These are phyloP conservation scores for Verticillium longisporum DNA, from an alignment of 2,329 filamentous ascomycete genomes.

Conservation along the genomic window DNA sequence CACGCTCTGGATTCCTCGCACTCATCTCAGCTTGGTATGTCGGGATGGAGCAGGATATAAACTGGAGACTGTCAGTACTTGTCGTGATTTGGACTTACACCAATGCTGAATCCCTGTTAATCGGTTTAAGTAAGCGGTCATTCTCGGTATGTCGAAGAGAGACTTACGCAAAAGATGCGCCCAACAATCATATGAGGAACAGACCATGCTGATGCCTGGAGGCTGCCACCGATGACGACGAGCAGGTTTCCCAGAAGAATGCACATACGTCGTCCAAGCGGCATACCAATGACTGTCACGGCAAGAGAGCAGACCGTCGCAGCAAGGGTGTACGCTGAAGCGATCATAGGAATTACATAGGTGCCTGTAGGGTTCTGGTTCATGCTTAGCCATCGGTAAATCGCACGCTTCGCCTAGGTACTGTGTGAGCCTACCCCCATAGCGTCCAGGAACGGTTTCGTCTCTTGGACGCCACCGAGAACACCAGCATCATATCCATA, in stretches of 20 bases:
- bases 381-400: neutral
- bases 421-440: neutral
- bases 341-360: constrained; percentile 10
- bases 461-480: constrained; percentile 6
- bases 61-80: neutral
- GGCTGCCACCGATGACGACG: constrained; percentile 5
- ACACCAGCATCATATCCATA: constrained; percentile 10
- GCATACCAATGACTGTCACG: constrained; percentile 8
- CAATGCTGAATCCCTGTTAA: neutral
- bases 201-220: constrained; percentile 9
- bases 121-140: neutral
- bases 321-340: constrained; percentile 8
- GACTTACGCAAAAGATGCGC: constrained; percentile 4
- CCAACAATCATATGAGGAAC: constrained; percentile 10
- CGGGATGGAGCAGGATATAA: constrained; percentile 9
- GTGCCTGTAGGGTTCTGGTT: constrained; percentile 7
- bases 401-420: too few species aligned
- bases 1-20: constrained; percentile 2
- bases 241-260: constrained; percentile 6
- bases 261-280: constrained; percentile 6
- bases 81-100: neutral
- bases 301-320: constrained; percentile 8
- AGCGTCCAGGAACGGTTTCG: constrained; percentile 5
- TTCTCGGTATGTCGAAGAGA: neutral
- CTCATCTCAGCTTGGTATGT: constrained; percentile 9